phyloP scores from a whole-genome alignment of 1,284 basidiomycete species.

The Moniliophthora roreri region DNA sequence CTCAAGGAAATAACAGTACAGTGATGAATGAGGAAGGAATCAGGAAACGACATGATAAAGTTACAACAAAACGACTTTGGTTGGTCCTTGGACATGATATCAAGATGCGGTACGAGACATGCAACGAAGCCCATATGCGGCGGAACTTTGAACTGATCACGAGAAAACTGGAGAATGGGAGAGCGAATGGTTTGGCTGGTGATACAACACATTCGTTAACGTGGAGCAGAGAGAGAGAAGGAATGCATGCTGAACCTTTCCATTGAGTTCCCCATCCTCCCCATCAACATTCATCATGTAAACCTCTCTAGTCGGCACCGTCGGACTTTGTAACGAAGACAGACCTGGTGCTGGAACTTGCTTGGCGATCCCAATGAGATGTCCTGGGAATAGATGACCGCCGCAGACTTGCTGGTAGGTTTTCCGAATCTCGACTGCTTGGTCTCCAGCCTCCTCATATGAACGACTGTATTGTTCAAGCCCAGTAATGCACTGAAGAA shows the following conservation, averaged over 20 bases:
- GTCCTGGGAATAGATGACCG: constrained; percentile 13
- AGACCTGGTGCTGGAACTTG: neutral
- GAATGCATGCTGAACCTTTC: neutral
- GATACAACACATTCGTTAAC: neutral
- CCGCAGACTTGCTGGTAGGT: constrained; percentile 44
- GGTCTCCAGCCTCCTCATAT: constrained; percentile 83
- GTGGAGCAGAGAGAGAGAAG: neutral
- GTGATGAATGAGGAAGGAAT: too few relatives aligned
- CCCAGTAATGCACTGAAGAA: constrained; percentile 78
- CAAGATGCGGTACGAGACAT: too few relatives aligned
- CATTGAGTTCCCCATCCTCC: neutral
- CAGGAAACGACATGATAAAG: too few relatives aligned
- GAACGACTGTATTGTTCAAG: constrained; percentile 85
- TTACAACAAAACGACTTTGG: too few relatives aligned
- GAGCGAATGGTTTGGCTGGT: neutral
- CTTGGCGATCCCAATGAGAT: neutral
- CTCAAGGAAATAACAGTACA: too few relatives aligned
- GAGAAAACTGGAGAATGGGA: neutral
- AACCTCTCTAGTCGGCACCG: neutral
- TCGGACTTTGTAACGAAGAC: neutral
- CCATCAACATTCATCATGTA: neutral
- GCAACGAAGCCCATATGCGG: too few relatives aligned
- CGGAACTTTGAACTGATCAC: too few relatives aligned
- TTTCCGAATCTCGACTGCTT: constrained; percentile 67
- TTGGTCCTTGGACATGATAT: too few relatives aligned